These are phyloP conservation scores for Suillus fuscotomentosus DNA, from an alignment of 768 basidiomycete species.

Conservation along the genomic window DNA sequence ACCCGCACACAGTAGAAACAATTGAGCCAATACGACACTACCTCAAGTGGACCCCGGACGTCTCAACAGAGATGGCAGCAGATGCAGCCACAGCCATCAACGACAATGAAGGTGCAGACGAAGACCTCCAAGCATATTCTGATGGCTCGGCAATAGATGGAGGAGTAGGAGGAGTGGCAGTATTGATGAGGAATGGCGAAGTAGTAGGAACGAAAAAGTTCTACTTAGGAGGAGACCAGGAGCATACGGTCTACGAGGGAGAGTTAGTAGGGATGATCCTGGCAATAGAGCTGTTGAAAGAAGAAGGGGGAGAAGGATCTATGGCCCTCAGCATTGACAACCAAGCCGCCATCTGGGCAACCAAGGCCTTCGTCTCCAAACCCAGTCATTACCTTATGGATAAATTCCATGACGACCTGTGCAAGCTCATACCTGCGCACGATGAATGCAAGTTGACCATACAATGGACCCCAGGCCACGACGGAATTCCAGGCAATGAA, in stretches of 20 bases:
- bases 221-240: constrained; percentile 17
- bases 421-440: background rate
- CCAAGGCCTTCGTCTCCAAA: background rate
- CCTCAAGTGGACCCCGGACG: constrained; percentile 10
- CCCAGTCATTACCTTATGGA: constrained; percentile 11
- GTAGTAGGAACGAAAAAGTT: constrained; percentile 5
- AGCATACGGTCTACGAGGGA: constrained; percentile 31
- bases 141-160: too few relatives aligned
- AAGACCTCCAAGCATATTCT: too few relatives aligned
- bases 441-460: too few relatives aligned
- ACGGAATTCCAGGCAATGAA: too few relatives aligned
- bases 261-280: constrained; percentile 30
- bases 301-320: background rate
- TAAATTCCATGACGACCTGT: background rate
- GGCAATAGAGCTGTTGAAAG: constrained; percentile 22
- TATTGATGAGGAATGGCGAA: too few relatives aligned
- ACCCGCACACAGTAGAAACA: constrained; percentile 14
- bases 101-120: background rate
- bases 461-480: too few relatives aligned
- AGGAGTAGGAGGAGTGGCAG: too few relatives aligned
- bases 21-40: constrained; percentile 12
- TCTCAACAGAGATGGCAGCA: background rate
- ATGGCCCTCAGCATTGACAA: constrained; percentile 1
- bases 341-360: constrained; percentile 13
- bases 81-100: constrained; percentile 10